Evolutionary conservation across 2,329 filamentous ascomycete species (phyloP).

Genomic region (Venturiaceae sp.): DNA sequence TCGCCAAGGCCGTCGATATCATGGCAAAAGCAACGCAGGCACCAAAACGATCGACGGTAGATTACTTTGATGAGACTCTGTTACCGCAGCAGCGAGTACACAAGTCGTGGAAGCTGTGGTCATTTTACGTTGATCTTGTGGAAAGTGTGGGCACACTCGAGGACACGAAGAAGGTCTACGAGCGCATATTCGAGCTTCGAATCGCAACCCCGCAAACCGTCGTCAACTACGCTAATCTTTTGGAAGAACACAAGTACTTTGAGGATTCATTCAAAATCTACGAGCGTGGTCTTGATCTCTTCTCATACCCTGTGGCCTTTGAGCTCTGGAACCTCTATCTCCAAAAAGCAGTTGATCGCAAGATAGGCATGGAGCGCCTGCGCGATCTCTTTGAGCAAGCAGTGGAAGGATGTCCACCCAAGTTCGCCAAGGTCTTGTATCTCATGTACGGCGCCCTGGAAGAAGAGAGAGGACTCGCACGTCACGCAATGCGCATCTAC

Average conservation of each 20-base stretch:
- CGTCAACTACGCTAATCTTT: slow-evolving; percentile 92
- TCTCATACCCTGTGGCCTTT: slow-evolving; percentile 95
- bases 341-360: slow-evolving; percentile 92
- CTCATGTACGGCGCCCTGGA: slow-evolving; percentile 98
- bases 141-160: slow-evolving; percentile 88
- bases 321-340: slow-evolving; percentile 98
- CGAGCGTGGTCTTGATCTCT: slow-evolving; percentile 92
- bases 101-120: slow-evolving; percentile 99
- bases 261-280: slow-evolving; percentile 98
- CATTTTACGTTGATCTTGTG: slow-evolving; percentile 96
- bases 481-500: slow-evolving; percentile 98
- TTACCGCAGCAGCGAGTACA: slow-evolving; percentile 94
- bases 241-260: slow-evolving; percentile 91
- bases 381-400: slow-evolving; percentile 96
- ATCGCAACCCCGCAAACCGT: slow-evolving; percentile 98
- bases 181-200: slow-evolving; percentile 93
- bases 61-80: slow-evolving; percentile 94
- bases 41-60: slow-evolving; percentile 95
- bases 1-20: slow-evolving; percentile 85
- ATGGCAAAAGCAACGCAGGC: slow-evolving; percentile 97
- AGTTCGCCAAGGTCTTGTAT: slow-evolving; percentile 92
- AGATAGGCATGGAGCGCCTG: slow-evolving; percentile 88
- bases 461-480: slow-evolving; percentile 85
- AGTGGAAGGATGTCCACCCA: slow-evolving; percentile 85
- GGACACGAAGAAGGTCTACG: slow-evolving; percentile 89